These are phyloP conservation scores for Cercis canadensis DNA, from an alignment of 306 rosid species.

Conservation along the genomic window DNA sequence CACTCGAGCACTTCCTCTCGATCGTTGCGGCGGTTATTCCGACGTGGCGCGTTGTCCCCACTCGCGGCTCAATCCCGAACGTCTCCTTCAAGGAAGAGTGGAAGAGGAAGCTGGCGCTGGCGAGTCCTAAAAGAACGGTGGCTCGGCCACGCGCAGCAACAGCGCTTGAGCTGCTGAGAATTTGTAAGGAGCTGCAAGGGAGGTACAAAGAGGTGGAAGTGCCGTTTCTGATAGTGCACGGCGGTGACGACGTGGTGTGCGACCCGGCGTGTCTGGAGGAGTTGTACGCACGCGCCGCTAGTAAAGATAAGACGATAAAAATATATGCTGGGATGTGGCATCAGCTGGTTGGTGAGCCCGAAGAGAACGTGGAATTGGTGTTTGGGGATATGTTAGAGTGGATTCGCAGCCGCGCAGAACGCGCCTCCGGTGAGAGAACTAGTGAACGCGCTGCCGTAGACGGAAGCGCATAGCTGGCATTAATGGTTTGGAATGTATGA, in stretches of 20 bases:
- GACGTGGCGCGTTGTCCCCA: slow-evolving; percentile 93
- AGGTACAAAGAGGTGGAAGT: slow-evolving; percentile 81
- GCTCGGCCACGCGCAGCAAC: slow-evolving; percentile 90
- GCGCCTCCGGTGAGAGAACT: background rate
- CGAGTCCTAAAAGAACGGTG: slow-evolving; percentile 68
- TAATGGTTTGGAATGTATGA: too few species aligned
- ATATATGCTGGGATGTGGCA: slow-evolving; percentile 88
- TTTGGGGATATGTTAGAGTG: slow-evolving; percentile 78
- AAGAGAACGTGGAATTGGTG: slow-evolving; percentile 68
- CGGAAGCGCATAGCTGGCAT: slow-evolving; percentile 27
- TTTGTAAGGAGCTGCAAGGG: slow-evolving; percentile 84
- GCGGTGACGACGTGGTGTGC: slow-evolving; percentile 76
- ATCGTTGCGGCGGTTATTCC: slow-evolving; percentile 72
- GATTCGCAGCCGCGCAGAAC: slow-evolving; percentile 55
- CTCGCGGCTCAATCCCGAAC: slow-evolving; percentile 80
- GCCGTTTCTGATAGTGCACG: slow-evolving; percentile 81
- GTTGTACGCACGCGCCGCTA: slow-evolving; percentile 65
- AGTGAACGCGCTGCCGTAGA: slow-evolving; percentile 31
- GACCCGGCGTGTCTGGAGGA: slow-evolving; percentile 87
- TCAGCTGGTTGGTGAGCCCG: slow-evolving; percentile 73
- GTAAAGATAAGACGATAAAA: slow-evolving; percentile 84
- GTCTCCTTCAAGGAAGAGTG: slow-evolving; percentile 85
- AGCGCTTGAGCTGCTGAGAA: slow-evolving; percentile 78
- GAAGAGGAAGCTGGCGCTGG: slow-evolving; percentile 82
- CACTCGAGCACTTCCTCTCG: slow-evolving; percentile 81